These are phyloP conservation scores for Martensiomyces pterosporus DNA, from an alignment of 192 early-diverging fungal genomes.

Conservation along the genomic window DNA sequence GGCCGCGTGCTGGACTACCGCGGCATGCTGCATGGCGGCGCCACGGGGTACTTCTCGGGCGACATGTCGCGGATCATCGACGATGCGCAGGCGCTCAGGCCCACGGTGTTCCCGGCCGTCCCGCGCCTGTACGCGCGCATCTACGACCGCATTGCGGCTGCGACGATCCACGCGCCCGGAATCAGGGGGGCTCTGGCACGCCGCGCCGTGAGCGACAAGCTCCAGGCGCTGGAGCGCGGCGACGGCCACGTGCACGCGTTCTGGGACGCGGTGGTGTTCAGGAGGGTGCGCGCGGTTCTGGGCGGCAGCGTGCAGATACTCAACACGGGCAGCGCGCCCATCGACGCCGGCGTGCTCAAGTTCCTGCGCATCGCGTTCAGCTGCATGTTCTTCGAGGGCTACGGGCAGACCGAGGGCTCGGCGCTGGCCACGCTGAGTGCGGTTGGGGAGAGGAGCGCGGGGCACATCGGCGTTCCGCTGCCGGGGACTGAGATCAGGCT, in stretches of 20 bases:
- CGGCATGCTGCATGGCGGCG: conserved; percentile 56
- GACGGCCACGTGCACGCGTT: conserved; percentile 58
- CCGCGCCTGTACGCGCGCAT: conserved; percentile 86
- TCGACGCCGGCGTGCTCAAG: conserved; percentile 56
- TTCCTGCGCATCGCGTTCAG: conserved; percentile 61
- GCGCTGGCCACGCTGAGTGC: conserved; percentile 25
- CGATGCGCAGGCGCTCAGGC: conserved; percentile 77
- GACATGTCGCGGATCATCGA: conserved; percentile 64
- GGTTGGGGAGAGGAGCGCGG: conserved; percentile 36
- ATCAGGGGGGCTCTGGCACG: conserved; percentile 58
- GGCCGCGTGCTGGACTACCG: conserved; percentile 61
- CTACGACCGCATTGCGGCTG: conserved; percentile 67
- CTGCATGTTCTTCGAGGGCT: conserved; percentile 56
- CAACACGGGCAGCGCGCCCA: conserved; percentile 60
- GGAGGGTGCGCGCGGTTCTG: conserved; percentile 66
- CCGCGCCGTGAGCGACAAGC: conserved; percentile 56
- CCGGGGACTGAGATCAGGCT: conserved; percentile 78
- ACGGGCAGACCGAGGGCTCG: conserved; percentile 36
- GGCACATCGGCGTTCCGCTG: conserved; percentile 72
- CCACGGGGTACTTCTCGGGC: conserved; percentile 70
- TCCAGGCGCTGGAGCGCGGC: conserved; percentile 49
- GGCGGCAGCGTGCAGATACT: conserved; percentile 65
- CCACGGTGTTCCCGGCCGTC: conserved; percentile 83
- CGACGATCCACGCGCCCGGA: conserved; percentile 54
- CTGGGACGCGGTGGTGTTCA: conserved; percentile 83